Evolutionary conservation across 2,329 filamentous ascomycete species (phyloP).

Genomic region (Immersiporthe knoxdaviesiana): DNA sequence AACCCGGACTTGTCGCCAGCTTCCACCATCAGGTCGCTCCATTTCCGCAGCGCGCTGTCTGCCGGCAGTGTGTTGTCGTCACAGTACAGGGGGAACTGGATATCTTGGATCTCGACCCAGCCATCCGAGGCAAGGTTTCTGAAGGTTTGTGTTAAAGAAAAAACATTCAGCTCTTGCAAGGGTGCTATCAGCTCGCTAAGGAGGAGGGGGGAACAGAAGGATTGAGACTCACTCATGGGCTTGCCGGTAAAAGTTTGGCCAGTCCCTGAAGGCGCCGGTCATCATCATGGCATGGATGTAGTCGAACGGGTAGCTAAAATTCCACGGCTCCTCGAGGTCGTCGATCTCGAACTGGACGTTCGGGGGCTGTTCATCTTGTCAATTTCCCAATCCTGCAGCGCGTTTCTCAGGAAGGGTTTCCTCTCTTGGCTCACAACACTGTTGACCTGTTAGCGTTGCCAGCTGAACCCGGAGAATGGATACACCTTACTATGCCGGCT

Average conservation of each 20-base stretch:
- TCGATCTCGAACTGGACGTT: constrained; percentile 37
- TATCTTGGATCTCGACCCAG: constrained; percentile 37
- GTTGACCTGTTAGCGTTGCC: constrained; percentile 11
- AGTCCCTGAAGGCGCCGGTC: constrained; percentile 36
- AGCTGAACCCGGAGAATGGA: not conserved
- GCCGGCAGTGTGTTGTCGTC: constrained; percentile 37
- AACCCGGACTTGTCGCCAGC: constrained; percentile 36
- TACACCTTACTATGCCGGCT: constrained; percentile 33
- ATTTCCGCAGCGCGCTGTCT: constrained; percentile 34
- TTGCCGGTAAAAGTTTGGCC: constrained; percentile 34
- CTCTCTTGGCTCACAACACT: constrained; percentile 27
- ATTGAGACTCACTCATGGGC: constrained; percentile 31
- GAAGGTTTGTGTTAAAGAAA: constrained; percentile 10
- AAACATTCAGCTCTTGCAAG: not conserved
- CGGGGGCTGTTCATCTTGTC: constrained; percentile 30
- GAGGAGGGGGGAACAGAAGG: not conserved
- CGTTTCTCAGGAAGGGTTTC: too few species aligned
- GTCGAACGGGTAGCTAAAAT: constrained; percentile 36
- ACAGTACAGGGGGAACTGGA: constrained; percentile 39
- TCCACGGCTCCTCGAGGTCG: constrained; percentile 37
- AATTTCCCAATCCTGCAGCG: not conserved
- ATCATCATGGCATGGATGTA: constrained; percentile 37
- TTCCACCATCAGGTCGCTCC: constrained; percentile 39
- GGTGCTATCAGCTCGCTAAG: not conserved
- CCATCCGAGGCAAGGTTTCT: constrained; percentile 33